Percentiles rank a stretch among this genome's conserved stretches.
Evolutionary conservation across 2,329 filamentous ascomycete genomes (phyloP).

Genomic region (Diplodia mutila): DNA sequence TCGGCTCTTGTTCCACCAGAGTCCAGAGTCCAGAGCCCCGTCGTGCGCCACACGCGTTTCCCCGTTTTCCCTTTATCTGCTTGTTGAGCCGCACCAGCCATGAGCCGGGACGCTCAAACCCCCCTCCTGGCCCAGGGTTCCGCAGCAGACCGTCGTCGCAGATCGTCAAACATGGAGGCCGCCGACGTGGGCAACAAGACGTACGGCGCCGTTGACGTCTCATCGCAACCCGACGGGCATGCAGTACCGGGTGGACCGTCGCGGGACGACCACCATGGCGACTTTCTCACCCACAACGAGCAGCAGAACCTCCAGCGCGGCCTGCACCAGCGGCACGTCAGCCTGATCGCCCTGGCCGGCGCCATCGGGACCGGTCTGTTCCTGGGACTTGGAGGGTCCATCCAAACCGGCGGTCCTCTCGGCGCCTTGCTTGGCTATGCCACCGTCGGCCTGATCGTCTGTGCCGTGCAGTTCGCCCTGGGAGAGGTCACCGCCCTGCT

Average conservation of each 20-base stretch:
- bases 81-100: not conserved
- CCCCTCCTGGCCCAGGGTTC: not conserved
- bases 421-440: slow-evolving; percentile 58
- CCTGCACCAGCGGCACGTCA: slow-evolving; percentile 55
- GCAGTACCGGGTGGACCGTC: too few species aligned
- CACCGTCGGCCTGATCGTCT: slow-evolving; percentile 55
- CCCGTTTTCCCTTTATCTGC: not conserved
- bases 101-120: not conserved
- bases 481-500: slow-evolving; percentile 57
- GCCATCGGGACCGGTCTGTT: slow-evolving; percentile 57
- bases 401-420: slow-evolving; percentile 57
- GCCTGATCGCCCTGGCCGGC: slow-evolving; percentile 62
- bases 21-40: too few species aligned
- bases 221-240: too few species aligned
- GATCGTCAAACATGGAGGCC: not conserved
- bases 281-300: slow-evolving; percentile 54
- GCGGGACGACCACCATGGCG: slow-evolving; percentile 52
- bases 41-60: not conserved
- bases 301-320: slow-evolving; percentile 57
- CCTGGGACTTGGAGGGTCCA: slow-evolving; percentile 57
- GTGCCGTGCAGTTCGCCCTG: slow-evolving; percentile 55
- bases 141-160: too few species aligned
- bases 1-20: not conserved
- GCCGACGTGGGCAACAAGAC: not conserved
- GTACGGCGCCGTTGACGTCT: slow-evolving; percentile 1